Conservation (phyloP, 1,284 basidiomycete species). For the Ustilago tritici region DNA sequence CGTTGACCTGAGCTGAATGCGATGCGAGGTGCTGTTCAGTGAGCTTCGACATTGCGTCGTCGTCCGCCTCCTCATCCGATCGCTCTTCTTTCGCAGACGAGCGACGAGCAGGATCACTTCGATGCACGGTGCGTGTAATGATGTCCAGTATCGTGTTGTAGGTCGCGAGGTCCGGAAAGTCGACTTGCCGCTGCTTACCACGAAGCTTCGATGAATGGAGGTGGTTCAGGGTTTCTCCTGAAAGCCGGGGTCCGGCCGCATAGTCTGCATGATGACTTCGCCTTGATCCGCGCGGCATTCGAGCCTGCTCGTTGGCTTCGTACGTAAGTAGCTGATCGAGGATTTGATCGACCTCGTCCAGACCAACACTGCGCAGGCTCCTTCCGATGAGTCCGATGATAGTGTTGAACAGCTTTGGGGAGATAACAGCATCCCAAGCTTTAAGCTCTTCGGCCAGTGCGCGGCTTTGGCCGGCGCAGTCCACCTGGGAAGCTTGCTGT, state of each 20-base stretch:
- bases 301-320: conserved; percentile 40
- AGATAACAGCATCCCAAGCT: conserved; percentile 27
- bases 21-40: conserved; percentile 24
- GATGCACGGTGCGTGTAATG: conserved; percentile 33
- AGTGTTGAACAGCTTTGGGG: conserved; percentile 22
- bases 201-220: conserved; percentile 13
- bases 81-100: not conserved
- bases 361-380: conserved; percentile 29
- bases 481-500: conserved; percentile 11
- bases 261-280: not conserved
- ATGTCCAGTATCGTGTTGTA: conserved; percentile 51
- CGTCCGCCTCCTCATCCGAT: conserved; percentile 23
- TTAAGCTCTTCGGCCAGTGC: conserved; percentile 11
- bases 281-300: not conserved
- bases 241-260: not conserved
- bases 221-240: not conserved
- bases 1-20: conserved; percentile 20
- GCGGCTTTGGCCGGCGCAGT: not conserved
- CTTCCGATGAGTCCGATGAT: conserved; percentile 26
- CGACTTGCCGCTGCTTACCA: conserved; percentile 5
- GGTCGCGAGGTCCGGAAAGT: conserved; percentile 41
- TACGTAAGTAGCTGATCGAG: conserved; percentile 35
- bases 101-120: conserved; percentile 11
- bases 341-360: conserved; percentile 35
- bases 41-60: conserved; percentile 16